phyloP scores from a whole-genome alignment of 2,329 filamentous ascomycete species.

The Sphaerulina musiva region DNA sequence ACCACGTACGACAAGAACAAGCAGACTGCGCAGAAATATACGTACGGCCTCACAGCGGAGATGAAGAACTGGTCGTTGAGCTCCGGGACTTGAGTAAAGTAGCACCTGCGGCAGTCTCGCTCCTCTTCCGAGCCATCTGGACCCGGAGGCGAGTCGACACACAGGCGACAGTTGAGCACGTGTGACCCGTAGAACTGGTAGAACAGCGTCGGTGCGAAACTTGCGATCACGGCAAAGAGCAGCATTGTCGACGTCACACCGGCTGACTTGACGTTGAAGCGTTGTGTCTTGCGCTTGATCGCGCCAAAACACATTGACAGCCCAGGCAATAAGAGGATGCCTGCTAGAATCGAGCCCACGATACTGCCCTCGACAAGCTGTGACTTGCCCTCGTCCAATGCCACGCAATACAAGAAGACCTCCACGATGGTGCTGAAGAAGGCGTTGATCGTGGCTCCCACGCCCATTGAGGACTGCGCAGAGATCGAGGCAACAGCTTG shows the following conservation, averaged over 20 bases:
- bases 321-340: slow-evolving; percentile 87
- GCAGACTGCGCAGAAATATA: slow-evolving; percentile 76
- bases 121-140: slow-evolving; percentile 40
- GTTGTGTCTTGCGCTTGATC: slow-evolving; percentile 93
- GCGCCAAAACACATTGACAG: slow-evolving; percentile 98
- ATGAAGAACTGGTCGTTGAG: slow-evolving; percentile 83
- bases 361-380: slow-evolving; percentile 93
- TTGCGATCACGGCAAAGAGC: slow-evolving; percentile 88
- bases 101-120: slow-evolving; percentile 84
- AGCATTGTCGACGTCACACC: slow-evolving; percentile 98
- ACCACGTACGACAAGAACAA: slow-evolving; percentile 91
- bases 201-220: slow-evolving; percentile 92
- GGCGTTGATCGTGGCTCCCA: slow-evolving; percentile 93
- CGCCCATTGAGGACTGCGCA: slow-evolving; percentile 95
- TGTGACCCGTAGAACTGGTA: slow-evolving; percentile 99
- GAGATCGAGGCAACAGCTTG: slow-evolving; percentile 98
- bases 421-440: slow-evolving; percentile 98
- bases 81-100: slow-evolving; percentile 81
- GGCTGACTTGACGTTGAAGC: slow-evolving; percentile 93
- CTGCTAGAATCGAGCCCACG: slow-evolving; percentile 95
- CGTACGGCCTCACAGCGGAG: slow-evolving; percentile 87
- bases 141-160: slow-evolving; percentile 42
- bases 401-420: slow-evolving; percentile 94
- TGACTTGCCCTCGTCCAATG: slow-evolving; percentile 84
- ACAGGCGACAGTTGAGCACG: slow-evolving; percentile 74